Evolutionary conservation across 2,329 filamentous ascomycete genomes (phyloP).

Genomic region (Pestalotiopsis sp.): DNA sequence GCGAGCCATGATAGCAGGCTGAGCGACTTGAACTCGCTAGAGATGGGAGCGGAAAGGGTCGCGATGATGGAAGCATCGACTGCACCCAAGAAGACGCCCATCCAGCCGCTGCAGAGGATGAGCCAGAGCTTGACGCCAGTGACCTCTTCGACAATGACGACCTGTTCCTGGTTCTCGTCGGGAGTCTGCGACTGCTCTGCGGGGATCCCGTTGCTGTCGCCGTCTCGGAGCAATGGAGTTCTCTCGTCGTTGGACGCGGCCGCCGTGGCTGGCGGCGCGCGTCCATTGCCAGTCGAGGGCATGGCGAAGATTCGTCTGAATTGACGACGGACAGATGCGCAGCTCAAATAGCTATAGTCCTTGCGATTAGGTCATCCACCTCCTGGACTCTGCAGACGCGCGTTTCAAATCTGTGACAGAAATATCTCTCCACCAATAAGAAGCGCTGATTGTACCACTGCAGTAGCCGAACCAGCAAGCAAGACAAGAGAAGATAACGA

Average conservation of each 20-base stretch:
- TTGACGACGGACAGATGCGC: not conserved
- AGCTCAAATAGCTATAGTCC: not conserved
- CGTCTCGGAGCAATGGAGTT: constrained; percentile 26
- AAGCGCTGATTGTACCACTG: not conserved
- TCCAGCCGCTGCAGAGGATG: constrained; percentile 57
- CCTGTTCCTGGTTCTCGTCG: constrained; percentile 44
- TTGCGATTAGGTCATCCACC: not conserved
- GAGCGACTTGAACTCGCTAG: constrained; percentile 79
- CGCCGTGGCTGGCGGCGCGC: constrained; percentile 3
- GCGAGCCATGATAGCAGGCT: constrained; percentile 86
- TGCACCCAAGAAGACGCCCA: constrained; percentile 67
- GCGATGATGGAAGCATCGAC: constrained; percentile 83
- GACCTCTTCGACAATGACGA: constrained; percentile 51
- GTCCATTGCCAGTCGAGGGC: not conserved
- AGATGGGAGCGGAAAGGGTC: constrained; percentile 82
- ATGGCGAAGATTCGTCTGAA: not conserved
- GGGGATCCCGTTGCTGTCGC: constrained; percentile 17
- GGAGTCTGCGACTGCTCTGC: constrained; percentile 19
- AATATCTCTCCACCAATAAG: constrained; percentile 2
- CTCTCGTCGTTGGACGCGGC: constrained; percentile 17
- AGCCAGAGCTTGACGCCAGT: constrained; percentile 51
- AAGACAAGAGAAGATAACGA: not conserved
- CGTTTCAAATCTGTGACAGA: constrained; percentile 6
- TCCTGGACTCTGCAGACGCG: not conserved
- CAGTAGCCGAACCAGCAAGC: not conserved